Percentiles rank a stretch among this genome's conserved stretches.
Conservation (phyloP, 176 grass and related monocot species). For the Tillandsia leiboldiana region DNA sequence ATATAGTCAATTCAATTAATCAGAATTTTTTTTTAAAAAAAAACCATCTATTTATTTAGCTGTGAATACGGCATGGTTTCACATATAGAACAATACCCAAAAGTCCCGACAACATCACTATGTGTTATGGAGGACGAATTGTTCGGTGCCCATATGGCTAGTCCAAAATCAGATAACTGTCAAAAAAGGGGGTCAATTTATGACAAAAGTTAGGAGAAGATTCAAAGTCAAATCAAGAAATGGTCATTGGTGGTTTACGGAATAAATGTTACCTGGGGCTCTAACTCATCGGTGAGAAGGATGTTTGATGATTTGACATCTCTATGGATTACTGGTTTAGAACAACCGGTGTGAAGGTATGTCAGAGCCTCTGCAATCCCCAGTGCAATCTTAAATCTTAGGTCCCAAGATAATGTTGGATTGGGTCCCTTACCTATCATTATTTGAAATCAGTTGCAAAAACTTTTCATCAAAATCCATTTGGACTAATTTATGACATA, state of each 20-base stretch:
- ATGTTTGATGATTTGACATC: conserved; percentile 99
- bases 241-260: neutral
- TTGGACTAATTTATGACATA: neutral
- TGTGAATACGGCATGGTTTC: neutral
- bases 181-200: neutral
- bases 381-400: conserved; percentile 50
- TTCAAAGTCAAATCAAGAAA: neutral
- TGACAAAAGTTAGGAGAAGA: neutral
- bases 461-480: neutral
- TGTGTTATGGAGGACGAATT: conserved; percentile 37
- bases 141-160: conserved; percentile 76
- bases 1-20: neutral
- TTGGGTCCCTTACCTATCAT: conserved; percentile 44
- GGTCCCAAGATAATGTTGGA: conserved; percentile 48
- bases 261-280: conserved; percentile 46
- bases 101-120: conserved; percentile 81
- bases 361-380: conserved; percentile 64
- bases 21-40: neutral
- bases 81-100: conserved; percentile 41
- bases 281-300: conserved; percentile 56
- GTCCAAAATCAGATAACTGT: conserved; percentile 94
- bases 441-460: neutral
- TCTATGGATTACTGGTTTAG: conserved; percentile 74
- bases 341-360: conserved; percentile 59
- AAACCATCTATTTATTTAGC: neutral